Evolutionary conservation across 192 early-diverging fungal species (phyloP), one percentile per base, ranked within the genome.

Genomic region (Coemansia sp.): DNA sequence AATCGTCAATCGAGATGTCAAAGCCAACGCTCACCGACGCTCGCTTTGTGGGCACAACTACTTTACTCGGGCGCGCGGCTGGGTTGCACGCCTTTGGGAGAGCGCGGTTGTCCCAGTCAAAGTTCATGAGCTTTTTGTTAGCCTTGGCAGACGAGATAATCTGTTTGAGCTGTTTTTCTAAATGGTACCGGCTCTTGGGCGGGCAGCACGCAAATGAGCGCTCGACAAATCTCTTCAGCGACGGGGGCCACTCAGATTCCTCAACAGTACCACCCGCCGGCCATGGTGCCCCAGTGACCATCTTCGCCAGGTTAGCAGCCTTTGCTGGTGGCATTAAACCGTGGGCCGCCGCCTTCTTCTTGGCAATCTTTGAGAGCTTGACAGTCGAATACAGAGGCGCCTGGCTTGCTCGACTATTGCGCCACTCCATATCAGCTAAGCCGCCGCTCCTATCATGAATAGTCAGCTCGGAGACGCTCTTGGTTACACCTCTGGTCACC

Each of bases 91-190:
- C 73, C 71, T 82, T 82, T 43, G 79, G 79, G 31, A 82, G 48
- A 24, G 67, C 70, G 0, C 79, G 66, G 9, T 9, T 50, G 37
- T 63, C 58, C 79, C 79, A 82, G 59, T 82, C 65, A 55, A 73
- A 70, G 1, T 1, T 62, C 14, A 65, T n/a, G 7, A 82, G 40
- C 65, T 82, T 82, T n/a, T 73, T 73, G 74, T 82, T 82, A 39
- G 35, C 73, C 16, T 43, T 53, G 9, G 74, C 74, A 1, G 79
- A 70, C 4, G 67, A 50, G 24, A 82, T 73, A 2, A 82, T 82
- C 67, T 82, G 79, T 39, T 70, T 73, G 33, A 82, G 71, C 64
- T 82, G 79, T 36, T 46, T 73, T 38, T 82, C 79, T 9, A 82
- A 69, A 1, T 33, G 24, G 10, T 18, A 16, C 3, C 70, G 56